These are phyloP conservation scores for Citrus inodora DNA, from an alignment of 345 rosid genomes.

Conservation along the genomic window DNA sequence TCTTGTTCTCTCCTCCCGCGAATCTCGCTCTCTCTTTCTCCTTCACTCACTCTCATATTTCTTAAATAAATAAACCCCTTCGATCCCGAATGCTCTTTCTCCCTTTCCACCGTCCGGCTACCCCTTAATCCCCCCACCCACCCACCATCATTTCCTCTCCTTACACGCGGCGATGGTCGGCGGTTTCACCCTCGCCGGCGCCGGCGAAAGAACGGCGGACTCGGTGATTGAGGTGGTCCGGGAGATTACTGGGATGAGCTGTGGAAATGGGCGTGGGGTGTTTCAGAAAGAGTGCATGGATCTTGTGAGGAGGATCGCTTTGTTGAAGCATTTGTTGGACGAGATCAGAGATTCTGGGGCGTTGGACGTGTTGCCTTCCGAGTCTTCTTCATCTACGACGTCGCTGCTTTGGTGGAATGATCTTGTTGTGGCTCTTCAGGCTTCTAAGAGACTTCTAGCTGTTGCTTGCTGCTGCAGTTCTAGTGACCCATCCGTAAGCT, in stretches of 20 bases:
- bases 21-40: slow-evolving; percentile 32
- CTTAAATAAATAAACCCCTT: not conserved
- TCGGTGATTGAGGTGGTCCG: slow-evolving; percentile 24
- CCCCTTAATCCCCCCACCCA: not conserved
- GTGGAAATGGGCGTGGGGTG: slow-evolving; percentile 9
- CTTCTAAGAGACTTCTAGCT: slow-evolving; percentile 55
- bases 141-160: not conserved
- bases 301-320: slow-evolving; percentile 72
- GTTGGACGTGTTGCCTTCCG: slow-evolving; percentile 15
- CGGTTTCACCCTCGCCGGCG: slow-evolving; percentile 13
- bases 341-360: slow-evolving; percentile 53
- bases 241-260: slow-evolving; percentile 17
- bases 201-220: slow-evolving; percentile 19
- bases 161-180: slow-evolving; percentile 13
- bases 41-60: not conserved
- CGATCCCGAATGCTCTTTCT: not conserved
- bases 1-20: slow-evolving; percentile 29
- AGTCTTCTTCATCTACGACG: slow-evolving; percentile 17
- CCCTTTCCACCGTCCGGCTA: not conserved
- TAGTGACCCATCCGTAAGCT: slow-evolving; percentile 55
- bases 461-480: slow-evolving; percentile 38
- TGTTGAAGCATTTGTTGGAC: slow-evolving; percentile 74
- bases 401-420: slow-evolving; percentile 59
- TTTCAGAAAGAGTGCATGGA: slow-evolving; percentile 76
- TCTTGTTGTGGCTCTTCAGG: slow-evolving; percentile 51